Percentiles rank a stretch among this genome's conserved stretches.
Evolutionary conservation across 352 stramenopile genomes (phyloP).

Genomic region (Globisporangium middletonii): DNA sequence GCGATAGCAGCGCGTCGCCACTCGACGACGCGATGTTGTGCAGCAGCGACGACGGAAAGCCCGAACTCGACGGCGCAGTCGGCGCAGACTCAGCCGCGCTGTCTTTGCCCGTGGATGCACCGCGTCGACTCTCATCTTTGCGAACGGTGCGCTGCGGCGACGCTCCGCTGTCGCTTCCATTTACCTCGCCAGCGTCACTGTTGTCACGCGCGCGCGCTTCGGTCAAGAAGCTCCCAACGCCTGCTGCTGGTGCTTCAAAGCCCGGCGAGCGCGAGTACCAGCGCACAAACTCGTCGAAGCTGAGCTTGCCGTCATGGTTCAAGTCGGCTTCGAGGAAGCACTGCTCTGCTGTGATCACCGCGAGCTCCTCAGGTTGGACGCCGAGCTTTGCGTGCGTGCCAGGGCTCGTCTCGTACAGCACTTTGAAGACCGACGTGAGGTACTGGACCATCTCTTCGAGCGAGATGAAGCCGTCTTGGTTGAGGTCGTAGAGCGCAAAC

Average conservation of each 20-base stretch:
- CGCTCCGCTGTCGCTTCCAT: not conserved
- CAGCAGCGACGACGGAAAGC: constrained; percentile 36
- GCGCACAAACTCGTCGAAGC: constrained; percentile 81
- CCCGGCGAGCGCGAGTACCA: constrained; percentile 73
- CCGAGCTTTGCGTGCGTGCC: constrained; percentile 50
- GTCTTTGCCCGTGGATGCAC: too few relatives aligned
- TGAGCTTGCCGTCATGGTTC: constrained; percentile 74
- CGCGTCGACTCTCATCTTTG: too few relatives aligned
- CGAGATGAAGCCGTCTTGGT: constrained; percentile 81
- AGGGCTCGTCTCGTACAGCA: constrained; percentile 78
- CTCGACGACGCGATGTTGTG: constrained; percentile 30
- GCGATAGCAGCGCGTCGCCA: constrained; percentile 36
- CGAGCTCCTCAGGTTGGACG: constrained; percentile 64
- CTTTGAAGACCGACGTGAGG: constrained; percentile 80
- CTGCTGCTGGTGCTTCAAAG: constrained; percentile 34
- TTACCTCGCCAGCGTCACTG: not conserved
- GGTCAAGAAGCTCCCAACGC: constrained; percentile 19
- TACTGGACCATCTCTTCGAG: constrained; percentile 89
- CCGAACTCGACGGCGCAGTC: constrained; percentile 4
- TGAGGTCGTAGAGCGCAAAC: constrained; percentile 86
- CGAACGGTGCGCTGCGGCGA: not conserved
- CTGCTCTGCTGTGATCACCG: constrained; percentile 72
- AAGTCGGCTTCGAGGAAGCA: constrained; percentile 83
- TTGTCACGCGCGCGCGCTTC: constrained; percentile 11
- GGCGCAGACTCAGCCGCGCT: not conserved